Conservation (phyloP, 352 stramenopile genomes). For the Plasmopara muralis region DNA sequence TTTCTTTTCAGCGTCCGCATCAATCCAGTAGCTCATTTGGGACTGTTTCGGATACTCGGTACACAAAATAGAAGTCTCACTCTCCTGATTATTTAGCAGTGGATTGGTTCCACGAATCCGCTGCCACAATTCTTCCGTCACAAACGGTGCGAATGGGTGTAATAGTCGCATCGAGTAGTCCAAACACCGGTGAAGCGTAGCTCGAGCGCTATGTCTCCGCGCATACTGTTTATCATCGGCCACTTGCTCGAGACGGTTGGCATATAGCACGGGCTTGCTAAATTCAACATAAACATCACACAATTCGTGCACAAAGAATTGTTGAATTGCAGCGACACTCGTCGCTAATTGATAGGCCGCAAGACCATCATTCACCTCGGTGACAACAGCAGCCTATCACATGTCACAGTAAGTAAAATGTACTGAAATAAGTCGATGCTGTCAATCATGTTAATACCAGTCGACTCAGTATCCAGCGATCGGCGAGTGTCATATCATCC, state of each 20-base stretch:
- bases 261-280: slow-evolving; percentile 77
- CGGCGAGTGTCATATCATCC: slow-evolving; percentile 47
- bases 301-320: slow-evolving; percentile 83
- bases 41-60: slow-evolving; percentile 78
- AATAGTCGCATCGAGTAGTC: slow-evolving; percentile 94
- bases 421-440: neutral
- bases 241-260: slow-evolving; percentile 47
- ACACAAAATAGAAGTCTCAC: slow-evolving; percentile 58
- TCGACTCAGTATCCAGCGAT: slow-evolving; percentile 83
- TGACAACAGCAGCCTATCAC: slow-evolving; percentile 45
- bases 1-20: slow-evolving; percentile 76
- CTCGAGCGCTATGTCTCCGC: slow-evolving; percentile 75
- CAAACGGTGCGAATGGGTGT: slow-evolving; percentile 99
- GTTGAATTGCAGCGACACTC: slow-evolving; percentile 63
- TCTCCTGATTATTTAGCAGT: slow-evolving; percentile 10
- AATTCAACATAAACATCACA: slow-evolving; percentile 88
- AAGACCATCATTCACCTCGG: slow-evolving; percentile 57
- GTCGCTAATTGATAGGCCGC: slow-evolving; percentile 57
- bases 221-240: slow-evolving; percentile 35
- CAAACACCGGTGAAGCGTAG: slow-evolving; percentile 91
- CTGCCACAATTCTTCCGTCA: slow-evolving; percentile 99
- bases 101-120: slow-evolving; percentile 54
- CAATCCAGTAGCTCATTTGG: slow-evolving; percentile 69
- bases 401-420: slow-evolving; percentile 5
- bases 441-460: slow-evolving; percentile 32